Evolutionary conservation across 768 basidiomycete genomes (phyloP).

Genomic region (Clitopilus passeckerianus): DNA sequence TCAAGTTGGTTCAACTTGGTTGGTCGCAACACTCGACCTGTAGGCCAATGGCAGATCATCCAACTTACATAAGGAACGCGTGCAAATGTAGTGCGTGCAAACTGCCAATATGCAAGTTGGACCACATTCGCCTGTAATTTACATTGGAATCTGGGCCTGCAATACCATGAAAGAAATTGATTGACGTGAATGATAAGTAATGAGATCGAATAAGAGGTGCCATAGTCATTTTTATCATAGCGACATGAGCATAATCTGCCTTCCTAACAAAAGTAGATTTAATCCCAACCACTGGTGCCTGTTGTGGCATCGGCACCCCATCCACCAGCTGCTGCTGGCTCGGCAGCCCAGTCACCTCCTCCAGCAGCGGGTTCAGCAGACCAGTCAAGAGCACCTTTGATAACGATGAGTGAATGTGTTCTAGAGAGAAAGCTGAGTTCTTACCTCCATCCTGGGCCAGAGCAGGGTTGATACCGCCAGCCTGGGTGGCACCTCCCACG

Average conservation of each 20-base stretch:
- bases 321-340: conserved; percentile 51
- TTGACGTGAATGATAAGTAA: too few relatives aligned
- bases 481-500: conserved; percentile 58
- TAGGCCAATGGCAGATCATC: neutral
- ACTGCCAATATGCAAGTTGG: too few relatives aligned
- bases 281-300: conserved; percentile 36
- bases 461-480: conserved; percentile 73
- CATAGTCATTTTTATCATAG: conserved; percentile 10
- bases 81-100: too few relatives aligned
- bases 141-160: too few relatives aligned
- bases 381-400: conserved; percentile 77
- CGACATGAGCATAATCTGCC: conserved; percentile 1
- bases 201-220: neutral
- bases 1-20: conserved; percentile 6
- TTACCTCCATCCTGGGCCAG: conserved; percentile 53
- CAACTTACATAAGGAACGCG: neutral
- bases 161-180: too few relatives aligned
- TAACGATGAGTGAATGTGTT: neutral
- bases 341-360: conserved; percentile 82
- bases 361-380: conserved; percentile 54
- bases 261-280: conserved; percentile 1
- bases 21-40: neutral
- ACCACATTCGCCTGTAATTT: too few relatives aligned
- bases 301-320: conserved; percentile 36
- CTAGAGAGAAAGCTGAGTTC: conserved; percentile 23